Base-by-base conservation (phyloP, 768 basidiomycete genomes). In the Agrocybe praecox region DNA sequence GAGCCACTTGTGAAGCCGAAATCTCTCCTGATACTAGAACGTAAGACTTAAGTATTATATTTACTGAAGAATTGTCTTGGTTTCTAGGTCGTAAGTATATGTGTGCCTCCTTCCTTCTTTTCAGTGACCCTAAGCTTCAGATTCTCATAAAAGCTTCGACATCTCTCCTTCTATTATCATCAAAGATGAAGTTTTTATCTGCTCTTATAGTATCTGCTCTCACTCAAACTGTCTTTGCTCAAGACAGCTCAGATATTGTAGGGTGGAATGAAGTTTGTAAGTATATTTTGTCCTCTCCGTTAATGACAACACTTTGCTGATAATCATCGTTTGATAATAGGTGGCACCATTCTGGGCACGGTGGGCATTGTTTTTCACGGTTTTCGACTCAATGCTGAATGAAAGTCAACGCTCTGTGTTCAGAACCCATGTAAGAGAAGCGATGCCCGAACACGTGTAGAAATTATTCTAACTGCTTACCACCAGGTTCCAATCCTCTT, bases 191-290 rank as follows among this genome's bases (percentile, higher is more conserved):
- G n/a, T 15, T 52, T 19, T 11, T 24, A 33, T 56, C 17, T 17
- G 21, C 51, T 7, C 17, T 29, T 34, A 43, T 40, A 19, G 29
- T 56, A 8, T 24, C 46, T 36, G 46, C 51, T 34, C 42, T 33
- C 32, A 11, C 51, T 10, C 26, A 21, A 24, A 29, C 45, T 45
- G 56, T 46, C 34, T 11, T 18, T 54, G 44, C 43, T 7, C 53
- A 54, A 54, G 29, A 23, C 23, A 43, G 45, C 24, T 23, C 53
- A 12, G 44, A 43, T 11, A 26, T 54, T 54, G 42, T 26, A 6
- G 53, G 53, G 10, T 54, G 53, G 53, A 54, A 54, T 54, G 53
- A 54, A 29, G 23, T 32, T n/a, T 54, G 53, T 54, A 29, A 1
- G 53, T 54, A 19, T 26, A 26, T 8, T 34, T 45, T 29, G 12